A percentile compares a stretch with the other conserved stretches of the same genome.
phyloP scores from a whole-genome alignment of 352 stramenopile genomes.

The Globisporangium polare region DNA sequence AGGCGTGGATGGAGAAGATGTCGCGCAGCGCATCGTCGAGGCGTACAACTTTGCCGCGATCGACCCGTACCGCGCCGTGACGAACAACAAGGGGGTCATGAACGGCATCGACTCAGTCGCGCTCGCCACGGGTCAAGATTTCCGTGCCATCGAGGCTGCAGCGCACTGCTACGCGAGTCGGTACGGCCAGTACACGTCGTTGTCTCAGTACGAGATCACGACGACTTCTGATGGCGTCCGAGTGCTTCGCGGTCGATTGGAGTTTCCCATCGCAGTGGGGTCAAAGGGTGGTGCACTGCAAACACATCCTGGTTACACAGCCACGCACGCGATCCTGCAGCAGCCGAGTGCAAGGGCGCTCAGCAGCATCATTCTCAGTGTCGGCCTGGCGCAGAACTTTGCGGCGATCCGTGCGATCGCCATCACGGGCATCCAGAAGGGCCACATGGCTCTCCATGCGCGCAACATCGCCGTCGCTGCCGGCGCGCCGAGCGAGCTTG shows the following conservation, averaged over 20 bases:
- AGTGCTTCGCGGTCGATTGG: slow-evolving; percentile 64
- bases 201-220: slow-evolving; percentile 70
- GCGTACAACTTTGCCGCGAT: slow-evolving; percentile 83
- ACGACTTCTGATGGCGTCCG: slow-evolving; percentile 29
- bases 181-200: slow-evolving; percentile 71
- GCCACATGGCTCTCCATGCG: slow-evolving; percentile 84
- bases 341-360: slow-evolving; percentile 60
- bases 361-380: slow-evolving; percentile 69
- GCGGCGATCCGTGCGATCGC: slow-evolving; percentile 80
- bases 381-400: slow-evolving; percentile 86
- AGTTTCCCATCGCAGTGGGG: slow-evolving; percentile 78
- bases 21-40: slow-evolving; percentile 76
- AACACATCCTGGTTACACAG: slow-evolving; percentile 75
- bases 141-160: slow-evolving; percentile 76
- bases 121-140: slow-evolving; percentile 82
- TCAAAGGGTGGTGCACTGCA: slow-evolving; percentile 80
- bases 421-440: slow-evolving; percentile 84
- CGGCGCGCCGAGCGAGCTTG: slow-evolving; percentile 72
- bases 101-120: slow-evolving; percentile 83
- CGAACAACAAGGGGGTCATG: slow-evolving; percentile 90
- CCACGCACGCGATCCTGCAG: slow-evolving; percentile 74
- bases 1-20: slow-evolving; percentile 65
- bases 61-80: slow-evolving; percentile 82
- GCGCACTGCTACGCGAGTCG: slow-evolving; percentile 81
- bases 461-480: slow-evolving; percentile 84